A percentile compares a stretch with the other conserved stretches of the same genome.
Conservation (phyloP, 306 rosid species). For the Medicago ruthenica region DNA sequence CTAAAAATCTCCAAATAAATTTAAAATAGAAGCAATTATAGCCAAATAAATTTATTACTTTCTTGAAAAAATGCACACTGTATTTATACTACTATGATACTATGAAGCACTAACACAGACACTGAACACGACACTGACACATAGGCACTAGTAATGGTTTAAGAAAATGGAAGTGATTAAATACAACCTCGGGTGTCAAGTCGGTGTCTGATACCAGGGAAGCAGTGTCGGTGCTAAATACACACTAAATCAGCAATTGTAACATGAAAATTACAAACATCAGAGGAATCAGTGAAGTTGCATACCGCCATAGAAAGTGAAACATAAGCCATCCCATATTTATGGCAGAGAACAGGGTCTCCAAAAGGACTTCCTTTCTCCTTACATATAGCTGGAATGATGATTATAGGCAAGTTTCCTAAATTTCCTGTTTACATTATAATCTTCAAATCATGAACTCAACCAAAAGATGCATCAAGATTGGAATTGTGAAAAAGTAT, state of each 20-base stretch:
- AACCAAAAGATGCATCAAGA: constrained; percentile 1
- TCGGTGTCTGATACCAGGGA: neutral
- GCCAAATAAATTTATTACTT: neutral
- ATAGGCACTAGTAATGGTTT: too few species aligned
- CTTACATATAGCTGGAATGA: constrained; percentile 55
- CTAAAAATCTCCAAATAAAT: constrained; percentile 45
- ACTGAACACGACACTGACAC: neutral
- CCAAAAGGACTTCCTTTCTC: constrained; percentile 66
- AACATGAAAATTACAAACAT: constrained; percentile 19
- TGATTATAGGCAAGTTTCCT: constrained; percentile 58
- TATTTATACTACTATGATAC: neutral
- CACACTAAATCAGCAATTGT: neutral
- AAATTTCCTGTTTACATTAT: constrained; percentile 54
- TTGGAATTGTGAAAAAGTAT: neutral
- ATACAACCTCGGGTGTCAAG: too few species aligned
- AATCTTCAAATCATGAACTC: constrained; percentile 33
- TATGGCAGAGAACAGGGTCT: constrained; percentile 48
- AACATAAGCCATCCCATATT: constrained; percentile 58
- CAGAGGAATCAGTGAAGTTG: constrained; percentile 25
- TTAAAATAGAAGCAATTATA: too few species aligned
- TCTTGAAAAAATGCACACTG: neutral
- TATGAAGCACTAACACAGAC: neutral
- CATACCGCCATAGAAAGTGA: constrained; percentile 71
- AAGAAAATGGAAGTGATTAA: too few species aligned
- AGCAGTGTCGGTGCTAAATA: neutral